Conservation (phyloP, 2,329 filamentous ascomycete species). For the Epichloe uncinata region DNA sequence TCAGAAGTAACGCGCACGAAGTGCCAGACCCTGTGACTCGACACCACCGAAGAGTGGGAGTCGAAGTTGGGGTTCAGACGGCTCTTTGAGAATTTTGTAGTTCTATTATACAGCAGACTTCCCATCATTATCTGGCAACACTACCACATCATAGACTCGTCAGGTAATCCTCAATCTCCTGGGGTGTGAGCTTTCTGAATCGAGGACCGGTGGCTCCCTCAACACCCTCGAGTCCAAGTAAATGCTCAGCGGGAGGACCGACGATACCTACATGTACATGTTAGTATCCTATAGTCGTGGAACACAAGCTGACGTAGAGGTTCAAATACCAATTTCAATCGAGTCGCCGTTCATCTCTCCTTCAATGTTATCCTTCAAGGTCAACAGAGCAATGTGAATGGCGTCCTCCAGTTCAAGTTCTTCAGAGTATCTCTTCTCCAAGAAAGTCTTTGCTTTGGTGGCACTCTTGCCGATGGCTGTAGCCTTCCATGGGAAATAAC, state of each 20-base stretch:
- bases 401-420: conserved; percentile 94
- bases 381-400: conserved; percentile 93
- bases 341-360: conserved; percentile 99
- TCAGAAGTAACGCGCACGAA: not conserved
- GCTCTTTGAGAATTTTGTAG: conserved; percentile 24
- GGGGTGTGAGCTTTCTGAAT: conserved; percentile 88
- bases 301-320: not conserved
- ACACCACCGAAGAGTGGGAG: not conserved
- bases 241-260: conserved; percentile 81
- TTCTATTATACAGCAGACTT: conserved; percentile 32
- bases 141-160: conserved; percentile 69
- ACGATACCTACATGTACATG: conserved; percentile 57
- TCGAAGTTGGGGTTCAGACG: not conserved
- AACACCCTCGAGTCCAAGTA: conserved; percentile 83
- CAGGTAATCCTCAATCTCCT: conserved; percentile 98
- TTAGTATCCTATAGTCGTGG: conserved; percentile 11
- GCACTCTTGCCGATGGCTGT: conserved; percentile 98
- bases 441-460: conserved; percentile 94
- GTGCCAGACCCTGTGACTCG: not conserved
- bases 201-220: conserved; percentile 73
- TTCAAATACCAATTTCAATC: conserved; percentile 76
- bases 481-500: conserved; percentile 99
- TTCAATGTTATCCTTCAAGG: conserved; percentile 97
- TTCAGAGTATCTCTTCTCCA: conserved; percentile 98
- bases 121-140: conserved; percentile 11